Evolutionary conservation across 345 rosid species (phyloP).

Genomic region (Linum tenue): DNA sequence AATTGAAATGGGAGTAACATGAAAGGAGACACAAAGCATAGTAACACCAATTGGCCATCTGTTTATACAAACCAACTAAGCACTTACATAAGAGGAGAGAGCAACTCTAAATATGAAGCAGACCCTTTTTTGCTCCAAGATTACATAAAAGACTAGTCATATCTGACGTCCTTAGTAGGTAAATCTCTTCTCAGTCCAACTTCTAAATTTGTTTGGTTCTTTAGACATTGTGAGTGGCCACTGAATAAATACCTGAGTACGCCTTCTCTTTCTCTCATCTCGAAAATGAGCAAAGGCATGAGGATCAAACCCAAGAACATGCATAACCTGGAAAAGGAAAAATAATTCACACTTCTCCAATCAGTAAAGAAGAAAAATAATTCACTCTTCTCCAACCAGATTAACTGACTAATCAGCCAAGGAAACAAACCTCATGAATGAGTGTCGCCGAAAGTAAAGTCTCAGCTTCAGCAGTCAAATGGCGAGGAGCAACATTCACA

Average conservation of each 20-base stretch:
- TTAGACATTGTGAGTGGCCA: background rate
- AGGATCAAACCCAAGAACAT: constrained; percentile 98
- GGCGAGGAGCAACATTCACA: constrained; percentile 99
- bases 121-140: no score
- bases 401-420: constrained; percentile 7
- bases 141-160: no score
- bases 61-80: background rate
- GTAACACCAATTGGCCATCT: background rate
- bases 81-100: background rate
- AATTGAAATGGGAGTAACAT: background rate
- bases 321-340: constrained; percentile 70
- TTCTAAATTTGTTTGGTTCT: background rate
- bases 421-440: constrained; percentile 68
- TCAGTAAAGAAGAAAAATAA: constrained; percentile 1
- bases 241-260: constrained; percentile 50
- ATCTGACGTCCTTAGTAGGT: no score
- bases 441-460: constrained; percentile 95
- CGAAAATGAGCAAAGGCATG: constrained; percentile 98
- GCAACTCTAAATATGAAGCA: no score
- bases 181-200: no score
- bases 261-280: constrained; percentile 96
- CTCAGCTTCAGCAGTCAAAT: constrained; percentile 95
- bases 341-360: background rate
- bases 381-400: constrained; percentile 8
- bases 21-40: background rate